A percentile compares a stretch with the other conserved stretches of the same genome.
Conservation (phyloP, 176 grass and related monocot genomes). For the Tillandsia fasciculata region DNA sequence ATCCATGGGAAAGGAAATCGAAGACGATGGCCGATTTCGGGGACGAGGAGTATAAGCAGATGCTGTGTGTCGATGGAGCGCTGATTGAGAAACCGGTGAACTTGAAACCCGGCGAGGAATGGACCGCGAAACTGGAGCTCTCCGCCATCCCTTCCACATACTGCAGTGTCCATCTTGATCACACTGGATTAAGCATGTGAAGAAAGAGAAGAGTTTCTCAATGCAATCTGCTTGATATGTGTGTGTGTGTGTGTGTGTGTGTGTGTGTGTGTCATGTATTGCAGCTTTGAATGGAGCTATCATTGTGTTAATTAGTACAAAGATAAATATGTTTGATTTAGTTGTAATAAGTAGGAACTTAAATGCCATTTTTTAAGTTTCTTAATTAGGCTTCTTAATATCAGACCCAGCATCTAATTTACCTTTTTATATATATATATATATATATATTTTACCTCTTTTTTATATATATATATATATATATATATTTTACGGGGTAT, state of each 20-base stretch:
- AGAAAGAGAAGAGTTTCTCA: constrained; percentile 1
- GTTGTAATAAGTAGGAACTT: too few species aligned
- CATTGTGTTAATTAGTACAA: not conserved
- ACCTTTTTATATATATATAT: too few species aligned
- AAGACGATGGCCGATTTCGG: constrained; percentile 58
- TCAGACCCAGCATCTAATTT: too few species aligned
- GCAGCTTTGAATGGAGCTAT: constrained; percentile 8
- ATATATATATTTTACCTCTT: too few species aligned
- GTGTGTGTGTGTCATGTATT: not conserved
- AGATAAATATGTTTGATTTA: not conserved
- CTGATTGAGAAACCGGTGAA: constrained; percentile 49
- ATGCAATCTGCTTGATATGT: not conserved
- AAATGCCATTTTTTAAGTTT: too few species aligned
- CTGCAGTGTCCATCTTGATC: constrained; percentile 72
- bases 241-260: not conserved
- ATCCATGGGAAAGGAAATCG: constrained; percentile 85
- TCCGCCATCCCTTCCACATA: constrained; percentile 61
- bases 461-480: too few species aligned
- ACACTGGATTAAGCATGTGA: constrained; percentile 15
- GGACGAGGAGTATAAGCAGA: constrained; percentile 90
- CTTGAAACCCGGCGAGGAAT: constrained; percentile 76
- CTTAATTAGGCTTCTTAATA: too few species aligned
- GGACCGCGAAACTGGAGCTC: constrained; percentile 82
- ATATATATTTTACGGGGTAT: too few species aligned
- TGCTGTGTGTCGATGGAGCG: constrained; percentile 77